phyloP scores from a whole-genome alignment of 2,329 filamentous ascomycete genomes.

The Gyromitra esculenta region DNA sequence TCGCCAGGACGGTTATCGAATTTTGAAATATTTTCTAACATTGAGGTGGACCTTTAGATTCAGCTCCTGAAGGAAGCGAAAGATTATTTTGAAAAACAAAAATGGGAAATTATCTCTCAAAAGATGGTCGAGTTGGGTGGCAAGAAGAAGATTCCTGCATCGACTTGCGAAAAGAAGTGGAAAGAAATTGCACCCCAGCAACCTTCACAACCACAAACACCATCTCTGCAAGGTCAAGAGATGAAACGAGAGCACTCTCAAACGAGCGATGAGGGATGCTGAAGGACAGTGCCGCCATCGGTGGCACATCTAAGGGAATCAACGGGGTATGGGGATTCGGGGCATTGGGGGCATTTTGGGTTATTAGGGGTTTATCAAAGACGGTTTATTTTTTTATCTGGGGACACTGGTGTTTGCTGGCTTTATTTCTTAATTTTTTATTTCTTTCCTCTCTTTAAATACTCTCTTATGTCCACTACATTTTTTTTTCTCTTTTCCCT shows the following conservation, averaged over 20 bases:
- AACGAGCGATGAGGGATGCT: constrained; percentile 47
- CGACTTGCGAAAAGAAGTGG: constrained; percentile 59
- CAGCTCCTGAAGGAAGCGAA: constrained; percentile 58
- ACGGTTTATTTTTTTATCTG: constrained; percentile 51
- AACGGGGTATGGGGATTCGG: constrained; percentile 29
- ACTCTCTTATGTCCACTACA: constrained; percentile 26
- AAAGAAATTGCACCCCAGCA: constrained; percentile 57
- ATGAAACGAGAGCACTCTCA: constrained; percentile 51
- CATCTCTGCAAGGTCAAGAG: constrained; percentile 36
- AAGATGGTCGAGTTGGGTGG: constrained; percentile 59
- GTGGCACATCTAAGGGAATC: constrained; percentile 14
- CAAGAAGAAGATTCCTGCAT: constrained; percentile 59
- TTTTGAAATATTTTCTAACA: constrained; percentile 26
- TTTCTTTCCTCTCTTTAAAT: constrained; percentile 44
- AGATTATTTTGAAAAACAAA: constrained; percentile 58
- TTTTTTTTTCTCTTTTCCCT: neutral
- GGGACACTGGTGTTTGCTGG: constrained; percentile 52
- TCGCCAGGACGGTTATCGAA: neutral
- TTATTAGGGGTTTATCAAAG: constrained; percentile 52
- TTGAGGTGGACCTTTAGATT: constrained; percentile 55
- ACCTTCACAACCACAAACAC: constrained; percentile 44
- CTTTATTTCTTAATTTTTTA: constrained; percentile 50
- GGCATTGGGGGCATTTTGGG: constrained; percentile 48
- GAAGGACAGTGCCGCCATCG: constrained; percentile 2
- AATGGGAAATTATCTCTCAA: constrained; percentile 59